These are phyloP conservation scores for Penicillium rolfsii DNA, from an alignment of 2,329 filamentous ascomycete genomes.

Conservation along the genomic window DNA sequence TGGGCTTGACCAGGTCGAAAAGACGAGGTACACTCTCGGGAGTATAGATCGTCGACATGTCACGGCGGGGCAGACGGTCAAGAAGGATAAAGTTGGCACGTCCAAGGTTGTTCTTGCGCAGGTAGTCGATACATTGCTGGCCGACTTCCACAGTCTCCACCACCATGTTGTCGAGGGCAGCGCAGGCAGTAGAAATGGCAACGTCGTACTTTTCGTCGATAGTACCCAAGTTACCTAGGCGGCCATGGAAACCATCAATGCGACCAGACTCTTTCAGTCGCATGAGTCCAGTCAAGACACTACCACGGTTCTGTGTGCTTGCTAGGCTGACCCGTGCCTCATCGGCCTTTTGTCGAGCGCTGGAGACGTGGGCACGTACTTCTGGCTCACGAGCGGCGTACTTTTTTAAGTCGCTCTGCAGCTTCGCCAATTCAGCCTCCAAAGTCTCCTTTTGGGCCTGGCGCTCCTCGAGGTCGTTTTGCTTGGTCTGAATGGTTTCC, in stretches of 20 bases:
- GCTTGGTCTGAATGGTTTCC: slow-evolving; percentile 70
- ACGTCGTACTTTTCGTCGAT: slow-evolving; percentile 95
- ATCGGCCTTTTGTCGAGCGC: slow-evolving; percentile 89
- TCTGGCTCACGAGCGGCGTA: slow-evolving; percentile 78
- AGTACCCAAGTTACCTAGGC: slow-evolving; percentile 88
- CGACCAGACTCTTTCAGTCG: slow-evolving; percentile 93
- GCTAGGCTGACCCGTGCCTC: slow-evolving; percentile 90
- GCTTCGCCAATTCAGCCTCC: slow-evolving; percentile 72
- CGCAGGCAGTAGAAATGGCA: slow-evolving; percentile 96
- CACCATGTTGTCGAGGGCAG: slow-evolving; percentile 90
- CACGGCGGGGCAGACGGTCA: slow-evolving; percentile 78
- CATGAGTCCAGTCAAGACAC: slow-evolving; percentile 89
- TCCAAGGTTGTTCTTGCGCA: slow-evolving; percentile 95
- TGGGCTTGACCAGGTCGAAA: slow-evolving; percentile 89
- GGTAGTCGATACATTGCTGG: slow-evolving; percentile 96
- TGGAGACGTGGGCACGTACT: slow-evolving; percentile 81
- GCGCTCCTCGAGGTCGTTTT: slow-evolving; percentile 73
- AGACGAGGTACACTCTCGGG: slow-evolving; percentile 90
- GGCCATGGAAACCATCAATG: slow-evolving; percentile 95
- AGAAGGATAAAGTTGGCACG: slow-evolving; percentile 96
- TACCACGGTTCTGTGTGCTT: slow-evolving; percentile 88
- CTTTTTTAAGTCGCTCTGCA: slow-evolving; percentile 72
- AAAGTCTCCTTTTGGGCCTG: slow-evolving; percentile 72
- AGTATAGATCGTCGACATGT: slow-evolving; percentile 79
- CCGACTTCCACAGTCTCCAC: slow-evolving; percentile 95